A percentile compares a stretch with the other conserved stretches of the same genome.
Conservation (phyloP, 371 early-diverging fungal genomes). For the Mucor circinelloides region DNA sequence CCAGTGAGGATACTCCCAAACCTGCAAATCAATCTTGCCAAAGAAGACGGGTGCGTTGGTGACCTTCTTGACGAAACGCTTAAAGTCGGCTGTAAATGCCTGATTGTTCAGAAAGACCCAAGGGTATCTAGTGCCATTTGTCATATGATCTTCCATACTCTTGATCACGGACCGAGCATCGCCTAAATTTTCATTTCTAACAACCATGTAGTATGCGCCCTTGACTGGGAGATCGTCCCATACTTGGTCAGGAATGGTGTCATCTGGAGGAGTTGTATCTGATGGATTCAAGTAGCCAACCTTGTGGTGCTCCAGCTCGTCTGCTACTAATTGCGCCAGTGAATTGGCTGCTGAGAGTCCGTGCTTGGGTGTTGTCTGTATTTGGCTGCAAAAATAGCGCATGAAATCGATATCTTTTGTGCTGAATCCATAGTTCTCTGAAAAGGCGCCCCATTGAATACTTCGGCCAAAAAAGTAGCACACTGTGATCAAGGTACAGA, state of each 20-base stretch:
- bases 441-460: constrained; percentile 12
- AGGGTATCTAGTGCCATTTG: constrained; percentile 49
- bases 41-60: constrained; percentile 37
- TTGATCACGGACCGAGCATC: constrained; percentile 39
- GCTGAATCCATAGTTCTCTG: constrained; percentile 9
- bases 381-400: constrained; percentile 17
- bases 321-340: neutral
- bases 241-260: constrained; percentile 8
- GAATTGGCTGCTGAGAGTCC: neutral
- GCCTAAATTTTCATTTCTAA: constrained; percentile 37
- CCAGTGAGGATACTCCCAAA: constrained; percentile 50
- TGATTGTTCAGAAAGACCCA: constrained; percentile 51
- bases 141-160: constrained; percentile 49
- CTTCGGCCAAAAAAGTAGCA: constrained; percentile 15
- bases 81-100: constrained; percentile 37
- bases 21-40: constrained; percentile 43
- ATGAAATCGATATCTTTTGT: constrained; percentile 16
- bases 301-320: constrained; percentile 11
- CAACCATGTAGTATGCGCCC: constrained; percentile 46
- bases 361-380: neutral
- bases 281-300: neutral
- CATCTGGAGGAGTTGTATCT: neutral
- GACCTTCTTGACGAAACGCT: constrained; percentile 25
- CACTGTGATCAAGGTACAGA: neutral
- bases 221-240: constrained; percentile 37